Conservation (phyloP, 2,329 filamentous ascomycete genomes). For the Cladobotryum mycophilum region DNA sequence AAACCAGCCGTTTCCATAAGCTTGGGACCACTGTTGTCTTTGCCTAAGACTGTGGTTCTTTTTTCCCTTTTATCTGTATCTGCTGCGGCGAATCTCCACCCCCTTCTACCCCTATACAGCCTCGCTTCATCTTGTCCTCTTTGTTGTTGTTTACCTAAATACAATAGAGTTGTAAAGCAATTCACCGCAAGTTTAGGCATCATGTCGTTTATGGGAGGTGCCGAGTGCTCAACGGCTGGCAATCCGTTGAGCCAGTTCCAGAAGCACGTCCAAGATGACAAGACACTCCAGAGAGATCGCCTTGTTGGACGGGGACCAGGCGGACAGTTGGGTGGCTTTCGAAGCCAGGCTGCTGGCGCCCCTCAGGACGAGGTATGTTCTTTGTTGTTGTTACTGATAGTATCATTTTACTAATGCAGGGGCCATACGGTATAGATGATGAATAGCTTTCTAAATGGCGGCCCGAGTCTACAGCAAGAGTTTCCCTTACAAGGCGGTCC, state of each 20-base stretch:
- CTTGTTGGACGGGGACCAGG: constrained; percentile 69
- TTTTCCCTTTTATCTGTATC: not conserved
- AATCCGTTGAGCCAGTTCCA: constrained; percentile 97
- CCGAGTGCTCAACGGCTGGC: constrained; percentile 92
- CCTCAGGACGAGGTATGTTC: constrained; percentile 64
- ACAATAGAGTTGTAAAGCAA: not conserved
- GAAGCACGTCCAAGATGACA: constrained; percentile 95
- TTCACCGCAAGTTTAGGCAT: constrained; percentile 16
- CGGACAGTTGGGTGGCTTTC: constrained; percentile 68
- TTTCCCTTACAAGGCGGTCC: constrained; percentile 43
- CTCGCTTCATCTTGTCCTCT: not conserved
- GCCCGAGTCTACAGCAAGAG: constrained; percentile 51
- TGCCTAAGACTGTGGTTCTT: not conserved
- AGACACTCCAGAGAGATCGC: constrained; percentile 85
- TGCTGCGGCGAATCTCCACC: not conserved
- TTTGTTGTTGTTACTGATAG: constrained; percentile 7
- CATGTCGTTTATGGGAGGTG: constrained; percentile 94
- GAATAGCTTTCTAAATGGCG: constrained; percentile 85
- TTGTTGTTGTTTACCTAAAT: not conserved
- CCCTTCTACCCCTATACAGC: not conserved
- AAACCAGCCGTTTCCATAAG: constrained; percentile 2
- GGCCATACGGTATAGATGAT: constrained; percentile 59
- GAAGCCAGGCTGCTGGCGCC: constrained; percentile 61
- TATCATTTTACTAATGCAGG: constrained; percentile 23
- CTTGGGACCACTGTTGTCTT: not conserved